phyloP scores from a whole-genome alignment of 257 asterid genomes.

The Solanum infundibuliforme region DNA sequence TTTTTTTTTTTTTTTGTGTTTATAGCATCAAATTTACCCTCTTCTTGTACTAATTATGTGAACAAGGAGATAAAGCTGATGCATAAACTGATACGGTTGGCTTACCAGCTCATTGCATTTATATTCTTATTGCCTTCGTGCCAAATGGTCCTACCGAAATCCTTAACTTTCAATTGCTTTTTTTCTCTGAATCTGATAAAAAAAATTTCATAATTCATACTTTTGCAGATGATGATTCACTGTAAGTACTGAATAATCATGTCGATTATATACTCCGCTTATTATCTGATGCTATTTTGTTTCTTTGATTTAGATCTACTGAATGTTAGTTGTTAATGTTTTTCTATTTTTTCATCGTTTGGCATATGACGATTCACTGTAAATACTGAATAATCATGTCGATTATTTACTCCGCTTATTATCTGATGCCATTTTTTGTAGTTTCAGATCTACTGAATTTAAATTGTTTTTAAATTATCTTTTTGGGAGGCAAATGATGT shows the following conservation, averaged over 20 bases:
- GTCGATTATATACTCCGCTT: conserved; percentile 68
- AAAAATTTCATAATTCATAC: neutral
- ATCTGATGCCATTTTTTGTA: conserved; percentile 44
- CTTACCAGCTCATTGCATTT: conserved; percentile 58
- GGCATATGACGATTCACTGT: conserved; percentile 40
- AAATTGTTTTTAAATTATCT: neutral
- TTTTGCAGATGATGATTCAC: conserved; percentile 25
- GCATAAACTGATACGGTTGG: conserved; percentile 37
- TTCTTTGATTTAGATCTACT: neutral
- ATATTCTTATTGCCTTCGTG: neutral
- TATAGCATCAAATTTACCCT: conserved; percentile 76
- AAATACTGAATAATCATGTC: conserved; percentile 17
- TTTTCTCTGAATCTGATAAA: conserved; percentile 1
- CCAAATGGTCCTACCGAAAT: neutral
- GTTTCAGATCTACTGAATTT: neutral
- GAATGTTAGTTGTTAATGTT: neutral
- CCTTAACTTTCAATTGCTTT: neutral
- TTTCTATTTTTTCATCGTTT: neutral
- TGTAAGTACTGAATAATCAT: conserved; percentile 19
- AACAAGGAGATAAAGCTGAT: conserved; percentile 63
- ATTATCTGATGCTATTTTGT: conserved; percentile 57
- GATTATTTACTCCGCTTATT: conserved; percentile 68
- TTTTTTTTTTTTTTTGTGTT: neutral
- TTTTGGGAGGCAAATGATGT: conserved; percentile 11
- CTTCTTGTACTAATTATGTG: conserved; percentile 31